Base-by-base conservation (phyloP, 441 rosid species). In the Sinapis alba region DNA sequence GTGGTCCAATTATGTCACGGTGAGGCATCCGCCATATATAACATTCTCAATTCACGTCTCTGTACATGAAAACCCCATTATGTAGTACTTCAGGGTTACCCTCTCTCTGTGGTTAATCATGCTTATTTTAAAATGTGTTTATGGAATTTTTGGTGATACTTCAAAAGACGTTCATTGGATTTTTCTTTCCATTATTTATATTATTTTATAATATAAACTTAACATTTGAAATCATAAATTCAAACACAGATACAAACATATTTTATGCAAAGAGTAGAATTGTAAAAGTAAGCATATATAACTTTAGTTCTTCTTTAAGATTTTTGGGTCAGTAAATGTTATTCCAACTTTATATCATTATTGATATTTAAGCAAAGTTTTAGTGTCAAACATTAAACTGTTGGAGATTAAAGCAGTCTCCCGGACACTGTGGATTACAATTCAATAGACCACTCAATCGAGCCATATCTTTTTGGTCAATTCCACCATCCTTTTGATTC, bases 351-450 rank as follows among this genome's bases (percentile, higher is more conserved):
- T 18, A 50, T 36, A 38, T 23, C 15, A 62, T 10, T 53, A 30
- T 38, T 38, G 65, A 12, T 56, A 64, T 26, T 12, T 8, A 12
- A 18, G 36, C 20, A 72, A 53, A 24, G 56, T 36, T 23, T 50
- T 41, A 50, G 18, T 7, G 74, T 75, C 74, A 75, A 68, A 75
- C 30, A 34, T 8, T 32, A 0, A 13, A 51, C 68, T 68, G 66
- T 18, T 68, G 38, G 59, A 63, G 68, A 68, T 50, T 24, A 38
- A 76, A 62, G 76, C 67, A 71, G 76, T 77, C 30, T 64, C 58
- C 67, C 79, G 72, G 75, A 77, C 80, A 71, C 23, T 65, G 57
- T 71, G 62, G 71, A 71, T 71, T 71, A 71, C 67, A 23, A 43
- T 63, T 56, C 57, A 64, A 69, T 68, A 19, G 75, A 76, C 79